Evolutionary conservation across 495 filamentous ascomycete species (phyloP), one percentile per base, ranked within the genome.

Genomic region (Penicillium parvum): DNA sequence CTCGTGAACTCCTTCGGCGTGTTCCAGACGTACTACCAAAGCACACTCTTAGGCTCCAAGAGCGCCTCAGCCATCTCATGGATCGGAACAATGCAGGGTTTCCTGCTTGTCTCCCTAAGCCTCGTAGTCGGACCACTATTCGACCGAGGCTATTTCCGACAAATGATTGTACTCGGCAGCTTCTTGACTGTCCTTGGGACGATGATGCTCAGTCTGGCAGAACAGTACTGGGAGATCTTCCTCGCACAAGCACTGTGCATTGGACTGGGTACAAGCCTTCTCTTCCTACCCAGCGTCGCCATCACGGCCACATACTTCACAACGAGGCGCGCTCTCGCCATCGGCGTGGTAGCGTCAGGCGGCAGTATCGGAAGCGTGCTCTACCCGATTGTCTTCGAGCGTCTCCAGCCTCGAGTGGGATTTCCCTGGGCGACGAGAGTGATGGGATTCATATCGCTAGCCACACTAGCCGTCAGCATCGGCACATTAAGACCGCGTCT

Each of bases 101-200:
- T 77, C 45, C 65, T 81, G 22, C 64, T 84, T 3, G 48, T 81
- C 40, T 35, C 79, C 1, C 55, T 70, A 1, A 76, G 79, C 0
- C 48, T 76, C 14, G 34, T 83, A 15, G 55, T 68, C 0, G 81
- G 81, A 0, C 79, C 78, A 0, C 44, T 81, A 30, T 82, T 80
- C 49, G 80, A 85, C 46, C 50, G 64, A 3, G 81, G 81, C 12
- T 77, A 53, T 4, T 30, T 43, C 5, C 22, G 22, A n/a, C 1
- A 17, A 1, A 21, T 48, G 14, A 17, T 44, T 1, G 15, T 40
- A 2, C 17, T 15, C 3, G 50, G 45, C 1, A 43, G 18, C 1
- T 35, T 53, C n/a, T 2, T 48, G 12, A 22, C 40, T 0, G 29
- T 53, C 20, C 27, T 41, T 17, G 69, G 69, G 1, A 45, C 67